Percentiles rank a stretch among this genome's conserved stretches.
Conservation (phyloP, 495 filamentous ascomycete species). For the Penicillium fimorum region DNA sequence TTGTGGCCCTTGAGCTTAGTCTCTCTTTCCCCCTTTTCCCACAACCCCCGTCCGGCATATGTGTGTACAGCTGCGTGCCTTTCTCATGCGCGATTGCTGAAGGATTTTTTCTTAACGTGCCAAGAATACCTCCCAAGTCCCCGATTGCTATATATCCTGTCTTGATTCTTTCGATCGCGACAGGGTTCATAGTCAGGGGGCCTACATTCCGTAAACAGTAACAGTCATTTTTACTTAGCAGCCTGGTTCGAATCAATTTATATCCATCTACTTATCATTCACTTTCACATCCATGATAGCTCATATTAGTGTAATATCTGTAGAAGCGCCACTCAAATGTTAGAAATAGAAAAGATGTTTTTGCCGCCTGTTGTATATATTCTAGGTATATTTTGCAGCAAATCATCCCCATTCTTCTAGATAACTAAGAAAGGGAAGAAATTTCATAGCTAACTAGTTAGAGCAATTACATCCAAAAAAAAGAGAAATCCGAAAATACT, state of each 20-base stretch:
- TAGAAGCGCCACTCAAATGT: not conserved
- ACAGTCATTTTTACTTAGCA: constrained; percentile 5
- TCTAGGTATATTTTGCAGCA: no score
- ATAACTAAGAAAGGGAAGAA: no score
- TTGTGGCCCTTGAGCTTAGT: constrained; percentile 13
- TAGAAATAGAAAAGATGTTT: no score
- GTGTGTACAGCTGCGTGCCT: constrained; percentile 97
- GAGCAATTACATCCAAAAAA: no score
- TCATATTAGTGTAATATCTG: not conserved
- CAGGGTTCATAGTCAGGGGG: constrained; percentile 83
- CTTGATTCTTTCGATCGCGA: constrained; percentile 55
- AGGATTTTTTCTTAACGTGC: constrained; percentile 89
- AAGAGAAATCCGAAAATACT: no score
- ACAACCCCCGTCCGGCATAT: constrained; percentile 68
- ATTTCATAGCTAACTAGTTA: no score
- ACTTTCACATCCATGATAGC: not conserved
- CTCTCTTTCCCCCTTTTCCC: constrained; percentile 8
- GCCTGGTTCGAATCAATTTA: not conserved
- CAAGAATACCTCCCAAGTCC: constrained; percentile 68
- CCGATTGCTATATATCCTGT: constrained; percentile 90
- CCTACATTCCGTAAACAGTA: constrained; percentile 57
- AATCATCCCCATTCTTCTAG: no score
- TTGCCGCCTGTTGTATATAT: no score
- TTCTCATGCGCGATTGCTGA: constrained; percentile 83
- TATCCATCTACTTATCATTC: not conserved